These are phyloP conservation scores for Sarocladiaceae sp. DNA, from an alignment of 2,329 filamentous ascomycete genomes.

Conservation along the genomic window DNA sequence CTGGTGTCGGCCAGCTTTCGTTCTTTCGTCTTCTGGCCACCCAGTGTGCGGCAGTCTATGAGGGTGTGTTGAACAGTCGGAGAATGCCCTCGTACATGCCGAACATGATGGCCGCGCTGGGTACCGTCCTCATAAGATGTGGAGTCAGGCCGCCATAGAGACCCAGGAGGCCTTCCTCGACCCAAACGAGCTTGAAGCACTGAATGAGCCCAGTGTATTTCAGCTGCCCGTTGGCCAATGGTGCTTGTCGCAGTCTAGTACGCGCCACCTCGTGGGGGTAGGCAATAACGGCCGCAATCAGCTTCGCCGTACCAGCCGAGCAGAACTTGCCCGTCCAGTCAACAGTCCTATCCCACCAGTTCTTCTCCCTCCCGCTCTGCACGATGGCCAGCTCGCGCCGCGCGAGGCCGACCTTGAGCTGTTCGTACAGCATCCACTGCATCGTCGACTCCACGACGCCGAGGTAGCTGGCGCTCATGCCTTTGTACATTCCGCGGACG, in stretches of 20 bases:
- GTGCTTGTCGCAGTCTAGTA: slow-evolving; percentile 78
- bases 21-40: too few relatives aligned
- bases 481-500: slow-evolving; percentile 76
- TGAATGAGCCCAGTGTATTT: slow-evolving; percentile 88
- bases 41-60: too few relatives aligned
- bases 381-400: slow-evolving; percentile 53
- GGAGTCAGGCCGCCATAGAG: slow-evolving; percentile 89
- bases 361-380: slow-evolving; percentile 55
- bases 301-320: slow-evolving; percentile 77
- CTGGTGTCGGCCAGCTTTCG: too few relatives aligned
- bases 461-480: slow-evolving; percentile 84
- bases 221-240: slow-evolving; percentile 60
- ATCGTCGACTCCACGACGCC: slow-evolving; percentile 85
- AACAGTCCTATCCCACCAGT: slow-evolving; percentile 66
- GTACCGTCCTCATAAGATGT: slow-evolving; percentile 84
- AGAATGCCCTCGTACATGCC: slow-evolving; percentile 69
- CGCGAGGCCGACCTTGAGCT: slow-evolving; percentile 72
- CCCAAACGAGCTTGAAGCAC: slow-evolving; percentile 82
- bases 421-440: slow-evolving; percentile 93
- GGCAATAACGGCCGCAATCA: slow-evolving; percentile 74
- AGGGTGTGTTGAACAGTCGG: slow-evolving; percentile 35
- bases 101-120: slow-evolving; percentile 93
- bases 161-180: slow-evolving; percentile 78
- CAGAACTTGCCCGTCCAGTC: slow-evolving; percentile 73
- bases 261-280: slow-evolving; percentile 92